phyloP scores from a whole-genome alignment of 2,329 filamentous ascomycete genomes.

The Talaromyces piceae region DNA sequence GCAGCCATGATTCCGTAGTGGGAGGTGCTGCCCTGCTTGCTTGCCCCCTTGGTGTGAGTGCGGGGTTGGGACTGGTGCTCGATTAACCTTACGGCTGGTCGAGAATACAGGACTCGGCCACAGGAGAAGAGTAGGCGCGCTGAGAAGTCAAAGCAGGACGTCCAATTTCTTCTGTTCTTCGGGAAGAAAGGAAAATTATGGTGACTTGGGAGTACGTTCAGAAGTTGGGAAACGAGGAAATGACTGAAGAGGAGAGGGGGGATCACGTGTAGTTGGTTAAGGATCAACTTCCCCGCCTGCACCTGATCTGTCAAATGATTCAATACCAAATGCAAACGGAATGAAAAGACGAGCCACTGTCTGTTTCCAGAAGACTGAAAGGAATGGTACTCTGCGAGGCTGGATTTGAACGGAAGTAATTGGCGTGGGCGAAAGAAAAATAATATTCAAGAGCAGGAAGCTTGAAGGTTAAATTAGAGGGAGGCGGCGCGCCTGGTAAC shows the following conservation, averaged over 20 bases:
- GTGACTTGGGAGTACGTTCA: background rate
- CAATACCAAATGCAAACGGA: background rate
- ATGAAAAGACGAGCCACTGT: background rate
- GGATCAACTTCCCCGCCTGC: background rate
- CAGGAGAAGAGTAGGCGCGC: background rate
- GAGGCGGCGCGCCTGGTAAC: background rate
- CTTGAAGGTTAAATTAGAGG: too few species aligned
- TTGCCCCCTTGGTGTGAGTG: background rate
- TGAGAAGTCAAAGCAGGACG: background rate
- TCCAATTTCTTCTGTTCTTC: background rate
- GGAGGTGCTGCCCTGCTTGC: background rate
- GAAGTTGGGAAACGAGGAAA: background rate
- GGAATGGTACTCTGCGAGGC: background rate
- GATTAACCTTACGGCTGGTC: too few species aligned
- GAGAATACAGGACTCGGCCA: background rate
- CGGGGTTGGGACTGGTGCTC: too few species aligned
- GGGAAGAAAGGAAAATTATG: background rate
- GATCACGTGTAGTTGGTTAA: background rate
- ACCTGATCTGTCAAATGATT: background rate
- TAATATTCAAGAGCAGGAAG: too few species aligned
- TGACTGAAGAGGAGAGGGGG: background rate
- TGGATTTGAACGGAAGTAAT: background rate
- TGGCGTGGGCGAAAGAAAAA: background rate
- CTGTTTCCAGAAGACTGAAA: background rate
- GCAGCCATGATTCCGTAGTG: constrained; percentile 20